Evolutionary conservation across 441 rosid genomes (phyloP).

Genomic region (Biscutella auriculata): DNA sequence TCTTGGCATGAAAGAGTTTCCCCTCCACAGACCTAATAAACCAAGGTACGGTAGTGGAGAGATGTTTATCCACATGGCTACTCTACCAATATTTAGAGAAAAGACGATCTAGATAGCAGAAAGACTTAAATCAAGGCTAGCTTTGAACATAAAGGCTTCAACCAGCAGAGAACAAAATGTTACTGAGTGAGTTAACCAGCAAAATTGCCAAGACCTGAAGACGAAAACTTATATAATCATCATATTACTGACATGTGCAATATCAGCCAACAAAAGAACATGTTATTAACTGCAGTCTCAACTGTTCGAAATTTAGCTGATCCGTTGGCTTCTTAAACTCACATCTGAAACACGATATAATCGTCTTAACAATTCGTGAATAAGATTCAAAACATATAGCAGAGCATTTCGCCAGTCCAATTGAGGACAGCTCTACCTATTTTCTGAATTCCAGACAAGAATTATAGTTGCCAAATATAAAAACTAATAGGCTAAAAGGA

Average conservation of each 20-base stretch:
- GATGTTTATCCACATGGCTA: neutral
- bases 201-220: slow-evolving; percentile 9
- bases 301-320: neutral
- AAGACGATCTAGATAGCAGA: neutral
- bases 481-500: slow-evolving; percentile 3
- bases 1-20: neutral
- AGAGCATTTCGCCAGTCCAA: neutral
- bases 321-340: neutral
- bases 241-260: neutral
- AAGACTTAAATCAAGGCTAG: neutral
- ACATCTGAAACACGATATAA: neutral
- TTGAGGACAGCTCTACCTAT: neutral
- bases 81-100: neutral
- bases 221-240: neutral
- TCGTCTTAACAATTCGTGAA: neutral
- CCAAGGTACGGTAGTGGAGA: neutral
- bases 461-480: slow-evolving; percentile 4
- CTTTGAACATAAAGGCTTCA: neutral
- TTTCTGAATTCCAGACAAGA: neutral
- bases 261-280: slow-evolving; percentile 4
- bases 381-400: neutral
- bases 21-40: neutral
- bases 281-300: neutral
- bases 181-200: neutral
- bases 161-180: neutral